A percentile compares a stretch with the other conserved stretches of the same genome.
Evolutionary conservation across 2,329 filamentous ascomycete species (phyloP).

Genomic region (Penicillium sumatraense): DNA sequence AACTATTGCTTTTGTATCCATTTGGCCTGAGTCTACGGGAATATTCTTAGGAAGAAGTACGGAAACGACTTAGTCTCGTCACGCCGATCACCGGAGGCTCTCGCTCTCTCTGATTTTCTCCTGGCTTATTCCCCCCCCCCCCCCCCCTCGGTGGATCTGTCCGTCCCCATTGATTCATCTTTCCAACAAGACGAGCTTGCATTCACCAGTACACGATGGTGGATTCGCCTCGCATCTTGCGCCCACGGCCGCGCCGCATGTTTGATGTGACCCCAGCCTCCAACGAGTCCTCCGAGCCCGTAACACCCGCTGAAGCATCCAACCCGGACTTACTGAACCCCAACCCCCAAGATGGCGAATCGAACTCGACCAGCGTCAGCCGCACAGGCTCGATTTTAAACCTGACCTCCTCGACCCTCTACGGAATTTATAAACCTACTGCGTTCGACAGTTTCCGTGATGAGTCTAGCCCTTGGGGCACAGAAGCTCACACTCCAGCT

Average conservation of each 20-base stretch:
- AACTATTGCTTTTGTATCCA: not conserved
- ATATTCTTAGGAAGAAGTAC: not conserved
- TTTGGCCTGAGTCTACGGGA: not conserved
- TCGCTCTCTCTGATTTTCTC: too few relatives aligned
- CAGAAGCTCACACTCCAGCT: slow-evolving; percentile 72
- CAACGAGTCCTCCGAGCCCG: slow-evolving; percentile 47
- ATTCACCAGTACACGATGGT: slow-evolving; percentile 31
- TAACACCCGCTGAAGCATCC: slow-evolving; percentile 44
- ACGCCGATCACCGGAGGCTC: slow-evolving; percentile 12
- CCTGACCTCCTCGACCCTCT: slow-evolving; percentile 84
- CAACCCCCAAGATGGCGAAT: slow-evolving; percentile 31
- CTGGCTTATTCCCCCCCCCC: not conserved
- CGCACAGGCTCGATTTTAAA: slow-evolving; percentile 81
- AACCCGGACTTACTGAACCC: slow-evolving; percentile 40
- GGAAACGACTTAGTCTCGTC: not conserved
- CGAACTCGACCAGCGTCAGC: slow-evolving; percentile 54
- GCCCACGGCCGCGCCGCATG: slow-evolving; percentile 72
- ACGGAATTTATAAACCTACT: slow-evolving; percentile 83
- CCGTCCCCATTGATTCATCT: not conserved
- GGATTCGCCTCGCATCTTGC: slow-evolving; percentile 60
- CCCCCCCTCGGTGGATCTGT: too few relatives aligned
- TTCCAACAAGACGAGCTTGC: not conserved
- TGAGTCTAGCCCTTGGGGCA: slow-evolving; percentile 76
- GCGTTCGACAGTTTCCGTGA: slow-evolving; percentile 60
- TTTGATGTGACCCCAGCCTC: slow-evolving; percentile 64